Base-by-base conservation (phyloP, 371 early-diverging fungal genomes). In the Mortierella sp. region DNA sequence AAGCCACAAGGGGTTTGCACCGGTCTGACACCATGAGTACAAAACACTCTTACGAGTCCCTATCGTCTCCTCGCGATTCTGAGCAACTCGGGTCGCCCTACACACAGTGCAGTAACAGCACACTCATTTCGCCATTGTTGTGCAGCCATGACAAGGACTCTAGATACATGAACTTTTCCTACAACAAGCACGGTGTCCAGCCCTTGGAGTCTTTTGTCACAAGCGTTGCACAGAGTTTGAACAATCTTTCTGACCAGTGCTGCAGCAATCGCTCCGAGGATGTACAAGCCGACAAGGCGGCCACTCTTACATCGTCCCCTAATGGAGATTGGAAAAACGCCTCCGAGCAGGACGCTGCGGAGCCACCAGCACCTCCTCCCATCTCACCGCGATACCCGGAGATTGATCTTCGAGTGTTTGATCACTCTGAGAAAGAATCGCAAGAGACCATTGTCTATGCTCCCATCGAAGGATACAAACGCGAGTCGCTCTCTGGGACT, bases 301-400 rank as follows among this genome's bases (percentile, higher is more conserved):
- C 31, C 59, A 11, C n/a, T 71, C 57, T 26, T 3, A 11, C n/a
- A 16, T 3, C 31, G 2, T 21, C 54, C n/a, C 31, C 6, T 16
- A 28, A 19, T 5, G 34, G 1, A 34, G 67, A 8, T 21, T 5
- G 34, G 21, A 34, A 37, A 9, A 37, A 10, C 19, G 11, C 67
- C 2, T 11, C 19, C 24, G 14, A 21, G 19, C 44, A 16, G 1
- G 24, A 28, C 71, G 11, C n/a, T 31, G 50, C 48, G 24, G 54
- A 37, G 10, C 46, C 72, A 3, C n/a, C 53, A 2, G 59, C 44
- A 19, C 57, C 73, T 16, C 83, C 80, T 4, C 67, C 61, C 3
- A 53, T 71, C 10, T 81, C 81, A 14, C 87, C 87, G 31, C 79
- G 75, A 3, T 83, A 61, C 24, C 81, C 78, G 1, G 87, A 83